Evolutionary conservation across 805 yeast genomes (phyloP).

Genomic region (Millerozyma miso): DNA sequence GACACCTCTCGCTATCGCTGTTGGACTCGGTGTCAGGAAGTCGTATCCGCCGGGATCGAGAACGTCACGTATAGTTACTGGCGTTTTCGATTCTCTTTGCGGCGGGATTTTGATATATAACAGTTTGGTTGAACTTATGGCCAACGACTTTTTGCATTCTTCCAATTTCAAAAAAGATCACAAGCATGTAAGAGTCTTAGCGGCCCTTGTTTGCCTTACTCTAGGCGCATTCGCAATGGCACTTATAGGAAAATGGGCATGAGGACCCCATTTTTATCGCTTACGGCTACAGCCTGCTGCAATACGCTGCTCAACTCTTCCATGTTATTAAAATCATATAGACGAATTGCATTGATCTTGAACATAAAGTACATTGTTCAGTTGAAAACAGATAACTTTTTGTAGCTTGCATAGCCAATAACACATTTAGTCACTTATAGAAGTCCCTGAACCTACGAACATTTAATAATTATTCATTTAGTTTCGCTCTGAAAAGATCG

Average conservation of each 20-base stretch:
- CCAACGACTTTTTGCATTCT: slow-evolving; percentile 35
- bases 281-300: no score
- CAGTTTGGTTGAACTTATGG: slow-evolving; percentile 36
- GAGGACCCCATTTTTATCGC: no score
- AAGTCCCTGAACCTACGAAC: no score
- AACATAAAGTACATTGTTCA: no score
- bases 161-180: slow-evolving; percentile 19
- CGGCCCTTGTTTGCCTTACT: slow-evolving; percentile 19
- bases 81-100: slow-evolving; percentile 31
- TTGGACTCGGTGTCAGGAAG: slow-evolving; percentile 32
- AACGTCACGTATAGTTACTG: slow-evolving; percentile 28
- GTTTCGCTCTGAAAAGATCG: no score
- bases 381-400: no score
- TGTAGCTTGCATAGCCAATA: no score
- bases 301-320: no score
- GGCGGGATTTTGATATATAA: slow-evolving; percentile 34
- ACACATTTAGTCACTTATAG: no score
- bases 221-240: slow-evolving; percentile 31
- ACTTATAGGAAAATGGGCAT: slow-evolving; percentile 33
- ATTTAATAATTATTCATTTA: no score
- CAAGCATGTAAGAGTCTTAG: slow-evolving; percentile 13
- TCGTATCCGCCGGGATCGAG: slow-evolving; percentile 31
- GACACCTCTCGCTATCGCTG: slow-evolving; percentile 32
- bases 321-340: no score
- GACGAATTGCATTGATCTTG: no score